Conservation (phyloP, 1,284 basidiomycete species). For the Sporisorium graminicola region DNA sequence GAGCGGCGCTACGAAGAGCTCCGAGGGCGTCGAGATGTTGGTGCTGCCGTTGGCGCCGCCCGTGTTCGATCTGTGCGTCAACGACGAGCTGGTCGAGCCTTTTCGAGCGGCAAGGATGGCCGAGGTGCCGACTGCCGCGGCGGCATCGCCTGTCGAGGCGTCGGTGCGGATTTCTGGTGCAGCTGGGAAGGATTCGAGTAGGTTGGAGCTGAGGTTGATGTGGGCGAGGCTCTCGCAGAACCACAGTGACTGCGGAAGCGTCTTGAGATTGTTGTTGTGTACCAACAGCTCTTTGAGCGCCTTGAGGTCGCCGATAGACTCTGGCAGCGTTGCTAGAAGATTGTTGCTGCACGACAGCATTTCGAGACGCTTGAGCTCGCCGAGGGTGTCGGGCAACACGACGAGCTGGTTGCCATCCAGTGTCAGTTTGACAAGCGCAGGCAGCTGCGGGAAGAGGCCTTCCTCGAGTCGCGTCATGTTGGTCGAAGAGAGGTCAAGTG, state of each 20-base stretch:
- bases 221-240: conserved; percentile 80
- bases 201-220: conserved; percentile 91
- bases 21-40: conserved; percentile 33
- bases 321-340: conserved; percentile 82
- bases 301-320: conserved; percentile 81
- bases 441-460: conserved; percentile 58
- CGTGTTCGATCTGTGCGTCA: conserved; percentile 32
- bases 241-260: conserved; percentile 85
- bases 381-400: conserved; percentile 83
- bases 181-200: conserved; percentile 81
- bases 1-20: conserved; percentile 75
- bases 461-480: conserved; percentile 89
- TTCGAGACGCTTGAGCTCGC: conserved; percentile 79
- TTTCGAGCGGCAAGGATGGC: conserved; percentile 58
- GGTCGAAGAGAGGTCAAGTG: conserved; percentile 88
- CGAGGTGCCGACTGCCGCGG: conserved; percentile 11
- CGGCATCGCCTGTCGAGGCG: conserved; percentile 1
- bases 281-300: conserved; percentile 84
- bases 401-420: conserved; percentile 78
- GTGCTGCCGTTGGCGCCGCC: conserved; percentile 18
- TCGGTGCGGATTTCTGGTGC: conserved; percentile 69
- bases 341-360: conserved; percentile 90
- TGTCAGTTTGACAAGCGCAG: conserved; percentile 57
- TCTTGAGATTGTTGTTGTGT: conserved; percentile 90
- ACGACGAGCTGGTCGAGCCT: conserved; percentile 57